Evolutionary conservation across 345 rosid species (phyloP), one percentile per base, ranked within the genome.

Genomic region (Excoecaria cochinchinensis): DNA sequence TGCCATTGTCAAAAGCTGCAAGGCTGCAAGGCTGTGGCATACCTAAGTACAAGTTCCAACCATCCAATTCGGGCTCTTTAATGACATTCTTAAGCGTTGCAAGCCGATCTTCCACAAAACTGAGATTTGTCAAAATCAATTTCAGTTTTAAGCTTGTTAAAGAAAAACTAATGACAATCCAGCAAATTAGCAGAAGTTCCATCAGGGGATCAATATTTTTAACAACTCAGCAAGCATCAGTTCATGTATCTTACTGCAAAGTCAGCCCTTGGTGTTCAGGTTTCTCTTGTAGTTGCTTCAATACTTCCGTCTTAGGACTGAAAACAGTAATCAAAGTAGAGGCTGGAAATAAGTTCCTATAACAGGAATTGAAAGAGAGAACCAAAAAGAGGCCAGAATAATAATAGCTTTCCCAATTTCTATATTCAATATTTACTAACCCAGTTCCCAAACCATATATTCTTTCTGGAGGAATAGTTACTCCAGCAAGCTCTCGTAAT

Each of bases 41-140:
- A 89, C 99, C 92, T 15, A 95, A 76, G 78, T 92, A 95, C 76
- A 95, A 77, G 81, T 89, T 91, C 95, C 97, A 92, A 63, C 89
- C 91, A 77, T 92, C 90, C 80, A 92, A 75, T 77, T 88, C 89
- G 70, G 95, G 92, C 75, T 91, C 95, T 80, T 88, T 90, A 71
- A 91, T 95, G 76, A 91, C 93, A 82, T 92, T 95, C 91, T 89
- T 95, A 64, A 92, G 84, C 5, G 97, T 95, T 48, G 94, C 94
- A 60, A 91, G 94, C 68, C 95, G 87, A 76, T 95, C 99, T 88
- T 95, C 99, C 78, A 95, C 95, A 62, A 92, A 92, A 84, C 97
- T 92, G 85, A 80, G 74, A 65, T 61, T 59, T 25, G 48, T 15
- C 17, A 67, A 46, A 31, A 63, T 21, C 40, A 67, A 25, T 52